Evolutionary conservation across 352 stramenopile species (phyloP), one percentile per base, ranked within the genome.

Genomic region (Phytophthora pseudosyringae): DNA sequence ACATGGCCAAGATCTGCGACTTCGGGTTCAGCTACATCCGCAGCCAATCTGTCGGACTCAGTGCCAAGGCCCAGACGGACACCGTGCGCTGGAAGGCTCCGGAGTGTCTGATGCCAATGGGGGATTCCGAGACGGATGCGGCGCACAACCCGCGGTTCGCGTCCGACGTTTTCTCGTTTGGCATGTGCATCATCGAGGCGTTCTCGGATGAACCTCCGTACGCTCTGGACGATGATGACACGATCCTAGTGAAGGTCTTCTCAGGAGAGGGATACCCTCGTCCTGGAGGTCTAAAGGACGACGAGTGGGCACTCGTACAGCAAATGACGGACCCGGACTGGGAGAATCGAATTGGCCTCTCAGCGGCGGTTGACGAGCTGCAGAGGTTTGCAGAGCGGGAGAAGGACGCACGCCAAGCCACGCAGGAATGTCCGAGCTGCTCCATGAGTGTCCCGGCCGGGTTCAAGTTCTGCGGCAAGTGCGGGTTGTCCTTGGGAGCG

Each of bases 151-250:
- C 70, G 13, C 50, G 47, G 8, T 73, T 80, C 18, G 67, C 63
- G 6, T 80, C 73, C 0, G 76, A 85, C 18, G 47, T 85, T 6
- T 85, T 73, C 46, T 58, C 67, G 4, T 73, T 85, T 21, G 76
- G 73, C 16, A 79, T 82, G 71, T 82, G 73, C 36, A 75, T 83
- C 25, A 58, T 75, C 16, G 76, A 85, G 36, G 73, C 73, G 0
- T 67, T 81, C 48, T 79, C 52, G 4, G 58, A 63, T 12, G 62
- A 79, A 18, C 48, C 54, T 38, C 76, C 76, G 16, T 85, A 72
- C 45, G 67, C 51, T 2, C n/a, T 74, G 25, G 61, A 68, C 0
- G 69, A 69, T 26, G 69, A 73, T 10, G 64, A 78, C 18, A 59
- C 54, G 7, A 71, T 80, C 25, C 32, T 80, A 13, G 68, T 73